These are phyloP conservation scores for Solanum lycopersicoides DNA, from an alignment of 257 asterid species.

Conservation along the genomic window DNA sequence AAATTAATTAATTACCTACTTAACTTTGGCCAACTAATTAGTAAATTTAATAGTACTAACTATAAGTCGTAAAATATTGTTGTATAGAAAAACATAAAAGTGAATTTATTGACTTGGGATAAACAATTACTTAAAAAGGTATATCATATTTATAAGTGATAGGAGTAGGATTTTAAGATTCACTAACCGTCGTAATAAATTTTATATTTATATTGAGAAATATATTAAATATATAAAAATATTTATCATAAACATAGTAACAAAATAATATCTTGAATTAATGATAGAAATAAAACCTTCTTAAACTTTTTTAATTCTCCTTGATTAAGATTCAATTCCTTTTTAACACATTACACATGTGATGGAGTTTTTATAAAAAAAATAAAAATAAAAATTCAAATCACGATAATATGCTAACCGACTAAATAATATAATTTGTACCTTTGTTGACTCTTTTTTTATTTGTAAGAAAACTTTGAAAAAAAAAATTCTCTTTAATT, in stretches of 20 bases:
- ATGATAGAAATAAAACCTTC: not conserved
- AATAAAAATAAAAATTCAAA: no score
- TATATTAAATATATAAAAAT: not conserved
- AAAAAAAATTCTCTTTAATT: not conserved
- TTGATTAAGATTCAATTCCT: not conserved
- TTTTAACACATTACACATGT: not conserved
- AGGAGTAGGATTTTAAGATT: rapidly evolving
- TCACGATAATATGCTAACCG: not conserved
- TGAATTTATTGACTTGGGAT: not conserved
- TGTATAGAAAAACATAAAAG: not conserved
- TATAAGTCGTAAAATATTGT: not conserved
- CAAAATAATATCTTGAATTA: not conserved
- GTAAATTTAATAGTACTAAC: not conserved
- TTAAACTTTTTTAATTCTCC: not conserved
- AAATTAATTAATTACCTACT: not conserved
- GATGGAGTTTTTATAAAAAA: no score
- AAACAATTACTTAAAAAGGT: not conserved
- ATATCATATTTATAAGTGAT: not conserved
- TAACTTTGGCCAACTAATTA: not conserved
- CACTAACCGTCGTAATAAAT: not conserved
- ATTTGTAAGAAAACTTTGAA: not conserved
- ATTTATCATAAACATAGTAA: not conserved
- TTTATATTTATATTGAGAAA: not conserved
- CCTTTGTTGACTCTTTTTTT: not conserved
- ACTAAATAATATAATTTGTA: not conserved